A percentile compares a stretch with the other conserved stretches of the same genome.
Evolutionary conservation across 2,329 filamentous ascomycete genomes (phyloP).

Genomic region (Plenodomus biglobosus): DNA sequence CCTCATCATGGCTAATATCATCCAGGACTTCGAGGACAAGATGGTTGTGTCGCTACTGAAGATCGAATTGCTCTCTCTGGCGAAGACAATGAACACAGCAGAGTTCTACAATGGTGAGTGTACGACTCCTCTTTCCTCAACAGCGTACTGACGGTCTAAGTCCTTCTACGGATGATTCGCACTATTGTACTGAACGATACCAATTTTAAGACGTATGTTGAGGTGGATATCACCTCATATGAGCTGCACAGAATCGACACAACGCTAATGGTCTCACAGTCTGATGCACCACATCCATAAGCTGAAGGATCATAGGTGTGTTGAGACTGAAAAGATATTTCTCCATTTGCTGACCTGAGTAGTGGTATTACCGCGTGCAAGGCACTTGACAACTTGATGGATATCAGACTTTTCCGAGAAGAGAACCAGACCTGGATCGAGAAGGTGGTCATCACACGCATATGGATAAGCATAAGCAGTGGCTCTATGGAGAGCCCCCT

Average conservation of each 20-base stretch:
- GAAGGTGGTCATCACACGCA: conserved; percentile 65
- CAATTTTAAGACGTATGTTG: conserved; percentile 60
- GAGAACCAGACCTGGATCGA: conserved; percentile 65
- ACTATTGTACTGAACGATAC: conserved; percentile 61
- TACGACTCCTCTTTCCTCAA: background rate
- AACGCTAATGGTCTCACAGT: conserved; percentile 17
- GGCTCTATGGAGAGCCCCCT: conserved; percentile 40
- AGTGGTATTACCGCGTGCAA: conserved; percentile 46
- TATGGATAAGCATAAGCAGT: conserved; percentile 65
- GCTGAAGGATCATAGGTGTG: conserved; percentile 52
- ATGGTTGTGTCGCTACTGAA: conserved; percentile 67
- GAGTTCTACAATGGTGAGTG: conserved; percentile 47
- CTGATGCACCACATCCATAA: conserved; percentile 69
- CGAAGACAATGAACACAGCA: conserved; percentile 39
- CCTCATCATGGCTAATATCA: background rate
- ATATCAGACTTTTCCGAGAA: conserved; percentile 55
- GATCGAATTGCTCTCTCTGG: conserved; percentile 65
- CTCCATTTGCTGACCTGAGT: conserved; percentile 1
- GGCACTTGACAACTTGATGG: conserved; percentile 66
- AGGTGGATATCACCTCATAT: background rate
- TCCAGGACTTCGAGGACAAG: conserved; percentile 61
- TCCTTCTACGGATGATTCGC: conserved; percentile 64
- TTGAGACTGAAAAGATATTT: background rate
- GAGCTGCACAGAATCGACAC: background rate
- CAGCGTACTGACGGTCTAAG: conserved; percentile 31